Evolutionary conservation across 148 eudicot species (phyloP).

Genomic region (Vaccinium corymbosum): DNA sequence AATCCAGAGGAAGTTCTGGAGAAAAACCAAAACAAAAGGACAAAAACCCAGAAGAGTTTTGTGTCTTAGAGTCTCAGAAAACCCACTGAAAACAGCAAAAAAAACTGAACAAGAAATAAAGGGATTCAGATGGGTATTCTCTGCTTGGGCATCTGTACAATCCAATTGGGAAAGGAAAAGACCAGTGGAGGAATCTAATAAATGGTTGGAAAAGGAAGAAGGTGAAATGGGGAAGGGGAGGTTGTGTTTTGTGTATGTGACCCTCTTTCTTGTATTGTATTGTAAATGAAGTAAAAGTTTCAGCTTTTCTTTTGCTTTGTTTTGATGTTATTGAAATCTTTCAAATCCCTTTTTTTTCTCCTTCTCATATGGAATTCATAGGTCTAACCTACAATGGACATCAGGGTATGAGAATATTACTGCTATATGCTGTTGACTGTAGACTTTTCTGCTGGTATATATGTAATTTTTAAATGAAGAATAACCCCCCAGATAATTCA

Average conservation of each 20-base stretch:
- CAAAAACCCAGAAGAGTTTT: slow-evolving; percentile 29
- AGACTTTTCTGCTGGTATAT: slow-evolving; percentile 13
- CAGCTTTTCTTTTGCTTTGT: slow-evolving; percentile 41
- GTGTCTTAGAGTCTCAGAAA: slow-evolving; percentile 24
- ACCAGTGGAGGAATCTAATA: slow-evolving; percentile 46
- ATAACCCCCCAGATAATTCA: neutral
- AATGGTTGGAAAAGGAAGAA: slow-evolving; percentile 63
- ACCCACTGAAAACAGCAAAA: slow-evolving; percentile 29
- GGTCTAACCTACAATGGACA: slow-evolving; percentile 11
- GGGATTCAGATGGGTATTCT: slow-evolving; percentile 34
- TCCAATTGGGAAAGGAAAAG: slow-evolving; percentile 29
- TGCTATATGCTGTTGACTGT: slow-evolving; percentile 18
- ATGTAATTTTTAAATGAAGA: neutral
- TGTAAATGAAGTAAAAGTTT: slow-evolving; percentile 57
- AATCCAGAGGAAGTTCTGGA: slow-evolving; percentile 28
- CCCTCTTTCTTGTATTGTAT: slow-evolving; percentile 34
- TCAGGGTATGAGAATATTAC: slow-evolving; percentile 14
- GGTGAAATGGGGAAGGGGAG: slow-evolving; percentile 53
- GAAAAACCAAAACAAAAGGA: slow-evolving; percentile 13
- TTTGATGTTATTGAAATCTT: slow-evolving; percentile 24
- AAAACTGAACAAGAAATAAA: slow-evolving; percentile 30
- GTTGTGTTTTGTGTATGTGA: slow-evolving; percentile 34
- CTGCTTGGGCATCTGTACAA: slow-evolving; percentile 34
- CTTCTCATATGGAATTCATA: neutral
- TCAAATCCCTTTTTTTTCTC: slow-evolving; percentile 4